Conservation (phyloP, 2,329 filamentous ascomycete species). For the Trichoderma brevicompactum region DNA sequence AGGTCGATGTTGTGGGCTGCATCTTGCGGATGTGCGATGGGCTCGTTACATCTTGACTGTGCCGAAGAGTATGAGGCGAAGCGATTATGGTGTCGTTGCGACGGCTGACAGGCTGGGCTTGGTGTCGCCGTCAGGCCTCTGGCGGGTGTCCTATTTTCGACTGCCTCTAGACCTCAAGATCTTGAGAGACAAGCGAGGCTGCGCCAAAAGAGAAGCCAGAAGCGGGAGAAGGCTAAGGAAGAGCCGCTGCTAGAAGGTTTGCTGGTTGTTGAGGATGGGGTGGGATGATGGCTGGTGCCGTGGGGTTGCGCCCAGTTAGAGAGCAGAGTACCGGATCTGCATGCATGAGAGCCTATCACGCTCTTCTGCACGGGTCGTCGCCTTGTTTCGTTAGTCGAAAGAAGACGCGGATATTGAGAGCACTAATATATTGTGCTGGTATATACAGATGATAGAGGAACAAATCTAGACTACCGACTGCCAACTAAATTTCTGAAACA, state of each 20-base stretch:
- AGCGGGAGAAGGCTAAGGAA: background rate
- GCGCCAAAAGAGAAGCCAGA: background rate
- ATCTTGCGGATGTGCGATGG: slow-evolving; percentile 44
- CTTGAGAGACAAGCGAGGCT: background rate
- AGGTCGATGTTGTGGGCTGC: slow-evolving; percentile 46
- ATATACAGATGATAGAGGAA: too few species aligned
- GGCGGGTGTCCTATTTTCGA: background rate
- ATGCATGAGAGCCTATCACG: background rate
- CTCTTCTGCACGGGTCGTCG: background rate
- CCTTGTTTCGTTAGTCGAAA: background rate
- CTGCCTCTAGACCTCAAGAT: background rate
- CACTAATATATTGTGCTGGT: too few species aligned
- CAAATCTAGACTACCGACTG: too few species aligned
- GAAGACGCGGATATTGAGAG: background rate
- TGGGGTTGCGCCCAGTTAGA: background rate
- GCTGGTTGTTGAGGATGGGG: background rate
- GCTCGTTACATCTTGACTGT: slow-evolving; percentile 51
- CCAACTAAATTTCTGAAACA: too few species aligned
- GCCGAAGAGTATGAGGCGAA: background rate
- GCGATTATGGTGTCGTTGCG: background rate
- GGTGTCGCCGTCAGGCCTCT: background rate
- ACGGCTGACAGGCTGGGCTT: background rate
- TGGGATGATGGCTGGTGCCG: background rate
- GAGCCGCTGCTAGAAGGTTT: background rate
- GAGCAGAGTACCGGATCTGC: background rate